A percentile compares a stretch with the other conserved stretches of the same genome.
phyloP scores from a whole-genome alignment of 306 rosid genomes.

The Cucurbita ficifolia region DNA sequence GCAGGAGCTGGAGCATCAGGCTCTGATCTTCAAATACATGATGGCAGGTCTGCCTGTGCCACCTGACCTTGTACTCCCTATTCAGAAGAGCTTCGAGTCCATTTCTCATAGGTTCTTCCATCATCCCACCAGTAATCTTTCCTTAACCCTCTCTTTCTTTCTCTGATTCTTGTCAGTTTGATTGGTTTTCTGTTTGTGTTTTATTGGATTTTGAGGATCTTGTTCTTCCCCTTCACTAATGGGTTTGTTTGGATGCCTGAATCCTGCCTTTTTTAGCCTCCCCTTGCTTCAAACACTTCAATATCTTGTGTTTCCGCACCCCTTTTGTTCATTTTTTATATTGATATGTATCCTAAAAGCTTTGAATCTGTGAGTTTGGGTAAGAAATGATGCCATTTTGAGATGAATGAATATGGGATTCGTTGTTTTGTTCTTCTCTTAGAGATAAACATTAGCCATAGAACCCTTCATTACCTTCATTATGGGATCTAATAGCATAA shows the following conservation, averaged over 20 bases:
- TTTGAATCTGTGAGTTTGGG: background rate
- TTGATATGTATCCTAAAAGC: background rate
- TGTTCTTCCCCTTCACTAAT: background rate
- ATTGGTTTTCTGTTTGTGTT: background rate
- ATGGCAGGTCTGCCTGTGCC: conserved; percentile 73
- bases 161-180: background rate
- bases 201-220: conserved; percentile 10
- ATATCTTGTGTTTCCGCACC: background rate
- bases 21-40: conserved; percentile 74
- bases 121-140: conserved; percentile 50
- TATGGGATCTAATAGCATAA: background rate
- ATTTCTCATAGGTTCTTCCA: conserved; percentile 48
- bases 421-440: background rate
- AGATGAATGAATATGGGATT: background rate
- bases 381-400: background rate
- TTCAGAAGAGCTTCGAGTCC: conserved; percentile 58
- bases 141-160: background rate
- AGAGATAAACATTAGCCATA: background rate
- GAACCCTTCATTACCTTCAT: background rate
- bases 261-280: background rate
- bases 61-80: conserved; percentile 68
- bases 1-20: conserved; percentile 87
- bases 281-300: background rate
- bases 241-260: background rate
- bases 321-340: background rate